Base-by-base conservation (phyloP, 2,329 filamentous ascomycete genomes). In the Metarhizium brunneum region DNA sequence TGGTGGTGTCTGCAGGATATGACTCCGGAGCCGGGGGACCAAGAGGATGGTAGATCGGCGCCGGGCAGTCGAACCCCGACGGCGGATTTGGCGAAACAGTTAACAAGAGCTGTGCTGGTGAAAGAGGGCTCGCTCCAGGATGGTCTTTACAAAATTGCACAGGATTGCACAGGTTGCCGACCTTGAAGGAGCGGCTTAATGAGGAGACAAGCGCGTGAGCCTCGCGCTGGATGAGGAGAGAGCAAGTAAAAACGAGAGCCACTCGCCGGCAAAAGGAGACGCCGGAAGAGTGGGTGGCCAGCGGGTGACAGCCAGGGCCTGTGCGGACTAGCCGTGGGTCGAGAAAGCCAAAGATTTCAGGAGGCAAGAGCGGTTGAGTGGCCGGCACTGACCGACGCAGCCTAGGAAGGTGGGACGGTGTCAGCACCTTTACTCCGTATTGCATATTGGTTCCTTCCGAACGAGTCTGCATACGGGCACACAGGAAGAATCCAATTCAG, bases 141-240 rank as follows among this genome's bases (percentile, higher is more conserved):
- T 18, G 45, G 18, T 18, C 18, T 32, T 30, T 25, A 25, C 25
- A 25, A 25, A 25, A 25, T 30, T 29, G 35, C 10, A 30, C n/a
- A 42, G 20, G 14, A 8, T 54, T 35, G 48, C 36, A 50, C 14
- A 47, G 30, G 45, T 48, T 49, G 52, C 55, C 50, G 43, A 25
- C 47, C 55, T 47, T 8, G 25, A 40, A 54, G 48, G 20, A 36
- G 16, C 52, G 47, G 52, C 18, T 47, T 56, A 45, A 40, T 30
- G 36, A 47, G 56, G 55, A 51, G 52, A 50, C 47, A 43, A 52
- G 55, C 59, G 59, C 55, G 59, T 55, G 52, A 59, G 52, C 36
- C 53, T 60, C 59, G 59, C 59, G 59, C 52, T 55, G 56, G 48
- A 38, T 48, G 50, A 35, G 43, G 54, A 52, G 48, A 54, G 16